Evolutionary conservation across 345 rosid species (phyloP), one percentile per base, ranked within the genome.

Genomic region (Abelmoschus esculentus): DNA sequence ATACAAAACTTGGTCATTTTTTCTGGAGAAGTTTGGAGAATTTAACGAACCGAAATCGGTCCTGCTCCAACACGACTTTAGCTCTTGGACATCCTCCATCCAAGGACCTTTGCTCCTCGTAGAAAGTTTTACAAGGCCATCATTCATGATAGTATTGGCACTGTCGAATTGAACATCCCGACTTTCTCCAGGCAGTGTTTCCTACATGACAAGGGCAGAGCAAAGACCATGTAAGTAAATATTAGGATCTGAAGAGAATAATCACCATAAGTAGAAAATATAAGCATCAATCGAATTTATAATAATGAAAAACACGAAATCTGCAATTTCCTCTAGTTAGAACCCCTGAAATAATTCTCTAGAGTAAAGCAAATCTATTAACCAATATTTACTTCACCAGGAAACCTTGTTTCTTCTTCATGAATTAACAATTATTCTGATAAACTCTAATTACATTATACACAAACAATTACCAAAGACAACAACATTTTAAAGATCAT

Each of bases 1-100:
- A 19, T 42, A 22, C 10, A 40, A 22, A 63, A 40, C 9, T 18
- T 40, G 31, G 9, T 36, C 47, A 61, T 60, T 36, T 36, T 3
- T 47, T 3, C 26, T 22, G 26, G n/a, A 59, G 73, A 13, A 65
- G 6, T 55, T 75, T 12, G 32, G 26, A 55, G 34, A 36, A 64
- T 11, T 53, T 36, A 78, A 72, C 79, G 26, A 59, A 90, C 99
- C 97, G 0, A 84, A 83, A 34, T 60, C 75, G 2, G 88, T 76
- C 59, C 80, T 80, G 64, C 78, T 77, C 98, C 98, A 95, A 70
- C 97, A 92, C 11, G 86, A 90, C 70, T 84, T 91, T 64, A 86
- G 84, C 67, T 81, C 87, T 72, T 61, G 75, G 56, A 64, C 55
- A 73, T 85, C 87, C 69, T 82, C 93, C 59, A 87, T 81, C 99